Percentiles rank a stretch among this genome's conserved stretches.
These are phyloP conservation scores for Cicer bijugum DNA, from an alignment of 306 rosid species.

Conservation along the genomic window DNA sequence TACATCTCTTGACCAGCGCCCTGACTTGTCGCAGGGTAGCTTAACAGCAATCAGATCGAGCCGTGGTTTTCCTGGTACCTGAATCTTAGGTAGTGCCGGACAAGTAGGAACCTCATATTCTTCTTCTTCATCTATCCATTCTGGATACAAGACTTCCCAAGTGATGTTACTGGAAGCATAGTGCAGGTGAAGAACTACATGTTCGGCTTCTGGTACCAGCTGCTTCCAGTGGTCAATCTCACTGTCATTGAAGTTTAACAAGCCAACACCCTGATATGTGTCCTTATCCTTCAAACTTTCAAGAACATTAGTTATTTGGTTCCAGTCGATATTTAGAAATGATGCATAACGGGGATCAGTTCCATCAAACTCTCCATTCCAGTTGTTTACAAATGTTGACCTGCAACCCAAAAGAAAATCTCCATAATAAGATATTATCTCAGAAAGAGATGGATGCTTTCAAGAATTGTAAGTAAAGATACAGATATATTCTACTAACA, in stretches of 20 bases:
- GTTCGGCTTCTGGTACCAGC: slow-evolving; percentile 72
- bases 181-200: slow-evolving; percentile 59
- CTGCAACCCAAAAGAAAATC: slow-evolving; percentile 47
- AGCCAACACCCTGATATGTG: slow-evolving; percentile 75
- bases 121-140: slow-evolving; percentile 97
- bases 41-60: slow-evolving; percentile 84
- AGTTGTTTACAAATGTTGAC: slow-evolving; percentile 46
- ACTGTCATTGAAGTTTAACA: slow-evolving; percentile 72
- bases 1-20: slow-evolving; percentile 83
- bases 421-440: slow-evolving; percentile 23
- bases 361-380: slow-evolving; percentile 49
- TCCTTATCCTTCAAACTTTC: slow-evolving; percentile 57
- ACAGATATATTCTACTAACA: slow-evolving; percentile 14
- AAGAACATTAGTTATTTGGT: slow-evolving; percentile 58
- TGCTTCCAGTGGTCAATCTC: slow-evolving; percentile 77
- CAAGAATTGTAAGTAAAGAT: background rate
- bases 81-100: slow-evolving; percentile 72
- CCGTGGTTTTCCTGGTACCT: slow-evolving; percentile 65
- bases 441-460: slow-evolving; percentile 17
- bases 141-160: slow-evolving; percentile 80
- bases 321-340: slow-evolving; percentile 65
- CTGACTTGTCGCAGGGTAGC: slow-evolving; percentile 81
- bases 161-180: slow-evolving; percentile 60
- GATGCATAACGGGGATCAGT: slow-evolving; percentile 63
- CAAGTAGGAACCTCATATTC: slow-evolving; percentile 83